Conservation (phyloP, 768 basidiomycete genomes). For the Lentinula sp. region DNA sequence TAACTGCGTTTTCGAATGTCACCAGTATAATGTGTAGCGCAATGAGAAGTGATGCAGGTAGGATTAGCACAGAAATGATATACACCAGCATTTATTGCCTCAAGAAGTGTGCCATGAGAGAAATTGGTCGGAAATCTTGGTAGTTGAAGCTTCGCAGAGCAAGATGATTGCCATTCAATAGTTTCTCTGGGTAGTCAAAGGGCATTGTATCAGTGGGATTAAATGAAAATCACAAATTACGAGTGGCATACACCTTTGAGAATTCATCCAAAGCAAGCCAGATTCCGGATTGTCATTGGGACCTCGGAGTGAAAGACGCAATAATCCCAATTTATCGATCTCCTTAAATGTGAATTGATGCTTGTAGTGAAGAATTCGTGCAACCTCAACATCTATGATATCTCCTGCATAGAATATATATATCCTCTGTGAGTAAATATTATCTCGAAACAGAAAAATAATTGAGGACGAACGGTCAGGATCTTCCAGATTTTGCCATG, state of each 20-base stretch:
- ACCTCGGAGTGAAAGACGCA: constrained; percentile 13
- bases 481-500: neutral
- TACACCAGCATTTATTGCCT: neutral
- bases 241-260: constrained; percentile 31
- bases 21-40: neutral
- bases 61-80: neutral
- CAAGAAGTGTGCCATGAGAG: constrained; percentile 6
- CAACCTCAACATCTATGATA: constrained; percentile 40
- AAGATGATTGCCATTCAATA: constrained; percentile 27
- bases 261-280: constrained; percentile 37
- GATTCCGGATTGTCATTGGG: constrained; percentile 11
- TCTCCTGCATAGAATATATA: constrained; percentile 28
- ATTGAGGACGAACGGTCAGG: neutral
- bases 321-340: constrained; percentile 30
- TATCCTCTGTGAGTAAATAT: constrained; percentile 15
- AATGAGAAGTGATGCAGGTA: neutral
- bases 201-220: neutral
- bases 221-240: neutral
- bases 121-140: constrained; percentile 7
- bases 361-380: constrained; percentile 33
- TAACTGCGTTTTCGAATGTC: neutral
- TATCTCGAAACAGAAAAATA: neutral
- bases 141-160: constrained; percentile 11
- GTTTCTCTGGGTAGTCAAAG: constrained; percentile 24
- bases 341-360: constrained; percentile 24